phyloP scores from a whole-genome alignment of 2,329 filamentous ascomycete genomes.

The Aschersonia sp. region DNA sequence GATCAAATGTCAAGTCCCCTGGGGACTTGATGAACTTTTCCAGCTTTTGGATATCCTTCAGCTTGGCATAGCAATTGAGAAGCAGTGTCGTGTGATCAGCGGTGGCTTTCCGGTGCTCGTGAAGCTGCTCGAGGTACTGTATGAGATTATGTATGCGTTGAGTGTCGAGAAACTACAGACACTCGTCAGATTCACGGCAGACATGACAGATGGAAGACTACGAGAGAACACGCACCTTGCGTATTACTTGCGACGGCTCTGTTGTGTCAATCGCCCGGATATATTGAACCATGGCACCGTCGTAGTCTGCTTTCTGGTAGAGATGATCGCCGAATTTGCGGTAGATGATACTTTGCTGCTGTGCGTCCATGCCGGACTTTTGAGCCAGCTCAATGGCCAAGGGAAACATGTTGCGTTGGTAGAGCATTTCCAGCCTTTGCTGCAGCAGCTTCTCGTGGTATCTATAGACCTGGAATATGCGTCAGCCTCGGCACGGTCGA shows the following conservation, averaged over 20 bases:
- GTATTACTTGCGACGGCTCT: slow-evolving; percentile 88
- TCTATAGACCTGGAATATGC: slow-evolving; percentile 47
- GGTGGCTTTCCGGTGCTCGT: slow-evolving; percentile 85
- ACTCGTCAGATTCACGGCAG: slow-evolving; percentile 11
- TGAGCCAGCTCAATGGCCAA: slow-evolving; percentile 86
- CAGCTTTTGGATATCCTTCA: slow-evolving; percentile 92
- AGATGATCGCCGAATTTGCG: slow-evolving; percentile 87
- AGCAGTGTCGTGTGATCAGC: slow-evolving; percentile 90
- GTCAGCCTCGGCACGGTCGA: background rate
- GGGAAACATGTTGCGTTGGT: slow-evolving; percentile 84
- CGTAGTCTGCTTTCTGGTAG: slow-evolving; percentile 90
- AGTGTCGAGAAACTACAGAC: slow-evolving; percentile 69
- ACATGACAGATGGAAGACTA: too few relatives aligned
- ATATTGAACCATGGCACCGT: slow-evolving; percentile 98
- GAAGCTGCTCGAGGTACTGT: slow-evolving; percentile 89
- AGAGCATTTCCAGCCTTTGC: slow-evolving; percentile 84
- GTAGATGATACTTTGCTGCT: slow-evolving; percentile 84
- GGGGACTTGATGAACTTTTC: slow-evolving; percentile 95
- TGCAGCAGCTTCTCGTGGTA: slow-evolving; percentile 86
- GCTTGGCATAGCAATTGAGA: slow-evolving; percentile 92
- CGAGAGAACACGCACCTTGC: slow-evolving; percentile 44
- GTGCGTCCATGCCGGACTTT: slow-evolving; percentile 64
- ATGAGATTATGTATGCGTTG: slow-evolving; percentile 96
- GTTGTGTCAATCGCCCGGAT: slow-evolving; percentile 91
- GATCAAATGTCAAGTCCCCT: slow-evolving; percentile 85